phyloP scores from a whole-genome alignment of 2,329 filamentous ascomycete species.

The Hymenoscyphus linearis region DNA sequence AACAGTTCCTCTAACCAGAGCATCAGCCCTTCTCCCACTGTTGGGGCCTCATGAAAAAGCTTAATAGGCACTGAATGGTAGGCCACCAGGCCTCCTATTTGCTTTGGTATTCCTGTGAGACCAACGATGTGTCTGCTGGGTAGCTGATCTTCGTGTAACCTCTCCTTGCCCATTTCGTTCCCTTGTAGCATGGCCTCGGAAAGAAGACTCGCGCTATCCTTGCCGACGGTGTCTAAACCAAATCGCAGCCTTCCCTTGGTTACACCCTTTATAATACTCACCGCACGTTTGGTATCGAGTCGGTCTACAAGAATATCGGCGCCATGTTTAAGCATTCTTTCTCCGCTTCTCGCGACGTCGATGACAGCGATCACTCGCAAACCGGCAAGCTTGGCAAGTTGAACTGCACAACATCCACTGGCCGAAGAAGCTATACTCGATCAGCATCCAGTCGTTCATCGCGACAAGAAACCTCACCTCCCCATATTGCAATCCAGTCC shows the following conservation, averaged over 20 bases:
- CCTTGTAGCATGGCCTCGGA: constrained; percentile 22
- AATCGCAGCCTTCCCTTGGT: constrained; percentile 56
- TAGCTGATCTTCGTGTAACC: neutral
- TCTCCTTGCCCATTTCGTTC: constrained; percentile 10
- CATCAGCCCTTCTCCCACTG: constrained; percentile 57
- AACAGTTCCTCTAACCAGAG: constrained; percentile 65
- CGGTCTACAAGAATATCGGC: constrained; percentile 66
- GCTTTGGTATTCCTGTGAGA: constrained; percentile 61
- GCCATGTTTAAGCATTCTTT: constrained; percentile 45
- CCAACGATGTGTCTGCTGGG: constrained; percentile 56
- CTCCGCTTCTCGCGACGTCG: constrained; percentile 61
- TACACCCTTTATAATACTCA: constrained; percentile 57
- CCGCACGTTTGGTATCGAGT: constrained; percentile 58
- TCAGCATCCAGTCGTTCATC: constrained; percentile 3
- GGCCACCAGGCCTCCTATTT: constrained; percentile 17
- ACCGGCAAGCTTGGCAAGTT: constrained; percentile 62
- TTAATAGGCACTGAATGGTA: constrained; percentile 60
- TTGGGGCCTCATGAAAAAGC: constrained; percentile 63
- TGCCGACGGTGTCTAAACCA: constrained; percentile 62
- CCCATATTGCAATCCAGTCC: constrained; percentile 72
- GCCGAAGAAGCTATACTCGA: constrained; percentile 53
- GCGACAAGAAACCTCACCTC: constrained; percentile 42
- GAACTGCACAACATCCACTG: constrained; percentile 60
- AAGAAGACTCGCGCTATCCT: constrained; percentile 55
- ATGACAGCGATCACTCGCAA: constrained; percentile 61